phyloP scores from a whole-genome alignment of 495 filamentous ascomycete genomes.

The Penicillium parvum region DNA sequence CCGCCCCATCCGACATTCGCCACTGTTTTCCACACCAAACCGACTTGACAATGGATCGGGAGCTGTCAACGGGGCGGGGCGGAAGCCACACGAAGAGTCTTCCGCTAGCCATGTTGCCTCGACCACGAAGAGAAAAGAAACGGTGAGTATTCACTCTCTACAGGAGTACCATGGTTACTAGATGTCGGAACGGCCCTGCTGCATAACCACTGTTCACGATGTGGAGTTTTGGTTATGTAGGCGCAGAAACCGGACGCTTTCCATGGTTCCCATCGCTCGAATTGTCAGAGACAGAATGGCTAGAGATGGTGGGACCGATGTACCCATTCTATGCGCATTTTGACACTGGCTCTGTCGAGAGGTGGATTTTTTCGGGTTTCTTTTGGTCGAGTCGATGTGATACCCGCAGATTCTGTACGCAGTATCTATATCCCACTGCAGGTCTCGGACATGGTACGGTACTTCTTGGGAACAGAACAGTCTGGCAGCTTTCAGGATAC shows the following conservation, averaged over 20 bases:
- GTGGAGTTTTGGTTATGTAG: constrained; percentile 20
- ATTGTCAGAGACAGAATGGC: constrained; percentile 6
- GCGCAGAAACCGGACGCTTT: constrained; percentile 5
- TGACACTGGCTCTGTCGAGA: constrained; percentile 2
- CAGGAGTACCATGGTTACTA: constrained; percentile 19
- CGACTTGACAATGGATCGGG: constrained; percentile 21
- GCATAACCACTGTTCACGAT: constrained; percentile 20
- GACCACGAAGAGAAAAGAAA: not conserved
- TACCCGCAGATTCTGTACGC: constrained; percentile 1
- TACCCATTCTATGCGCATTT: not conserved
- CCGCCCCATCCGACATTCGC: constrained; percentile 19
- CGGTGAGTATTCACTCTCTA: not conserved
- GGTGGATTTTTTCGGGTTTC: not conserved
- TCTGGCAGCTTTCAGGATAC: not conserved
- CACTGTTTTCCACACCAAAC: constrained; percentile 17
- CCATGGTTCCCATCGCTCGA: constrained; percentile 11
- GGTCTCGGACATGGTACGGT: constrained; percentile 3
- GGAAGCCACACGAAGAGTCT: constrained; percentile 2
- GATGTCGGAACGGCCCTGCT: constrained; percentile 23
- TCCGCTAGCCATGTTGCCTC: constrained; percentile 3
- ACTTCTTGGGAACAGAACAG: not conserved
- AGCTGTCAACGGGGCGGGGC: constrained; percentile 16
- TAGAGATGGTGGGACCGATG: constrained; percentile 8
- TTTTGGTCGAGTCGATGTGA: constrained; percentile 1
- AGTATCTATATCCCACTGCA: constrained; percentile 11